A percentile compares a stretch with the other conserved stretches of the same genome.
Conservation (phyloP, 306 rosid species). For the Vicia villosa region DNA sequence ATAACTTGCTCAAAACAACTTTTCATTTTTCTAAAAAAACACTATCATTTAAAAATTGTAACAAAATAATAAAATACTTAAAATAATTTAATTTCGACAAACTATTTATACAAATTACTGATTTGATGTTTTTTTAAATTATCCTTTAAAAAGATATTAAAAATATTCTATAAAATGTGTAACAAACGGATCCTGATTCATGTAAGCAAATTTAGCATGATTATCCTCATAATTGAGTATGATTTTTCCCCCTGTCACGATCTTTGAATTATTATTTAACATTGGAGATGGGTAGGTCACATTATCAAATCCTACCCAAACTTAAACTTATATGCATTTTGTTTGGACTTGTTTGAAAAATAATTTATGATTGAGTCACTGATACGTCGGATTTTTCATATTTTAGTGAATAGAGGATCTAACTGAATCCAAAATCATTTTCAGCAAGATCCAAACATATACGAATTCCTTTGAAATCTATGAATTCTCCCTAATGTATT, state of each 20-base stretch:
- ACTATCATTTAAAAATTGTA: too few species aligned
- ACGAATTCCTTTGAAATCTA: too few species aligned
- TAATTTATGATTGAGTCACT: constrained; percentile 18
- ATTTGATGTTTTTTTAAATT: too few species aligned
- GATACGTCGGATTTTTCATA: background rate
- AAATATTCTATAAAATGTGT: background rate
- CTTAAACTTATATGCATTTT: background rate
- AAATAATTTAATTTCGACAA: too few species aligned
- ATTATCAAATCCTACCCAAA: constrained; percentile 30
- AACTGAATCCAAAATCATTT: constrained; percentile 30
- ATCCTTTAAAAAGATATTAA: too few species aligned
- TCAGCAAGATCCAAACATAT: constrained; percentile 30
- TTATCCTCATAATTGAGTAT: constrained; percentile 17
- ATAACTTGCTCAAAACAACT: too few species aligned
- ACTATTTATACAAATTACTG: too few species aligned
- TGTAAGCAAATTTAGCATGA: constrained; percentile 11
- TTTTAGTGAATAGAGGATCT: constrained; percentile 1
- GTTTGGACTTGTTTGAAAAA: background rate
- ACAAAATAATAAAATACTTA: too few species aligned
- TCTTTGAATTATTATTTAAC: constrained; percentile 44
- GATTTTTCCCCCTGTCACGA: background rate
- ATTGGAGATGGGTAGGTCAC: constrained; percentile 37
- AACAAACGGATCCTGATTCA: constrained; percentile 30
- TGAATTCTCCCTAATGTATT: too few species aligned
- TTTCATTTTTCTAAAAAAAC: too few species aligned